phyloP scores from a whole-genome alignment of 202 grass and related monocot species.

The Carex arenaria region DNA sequence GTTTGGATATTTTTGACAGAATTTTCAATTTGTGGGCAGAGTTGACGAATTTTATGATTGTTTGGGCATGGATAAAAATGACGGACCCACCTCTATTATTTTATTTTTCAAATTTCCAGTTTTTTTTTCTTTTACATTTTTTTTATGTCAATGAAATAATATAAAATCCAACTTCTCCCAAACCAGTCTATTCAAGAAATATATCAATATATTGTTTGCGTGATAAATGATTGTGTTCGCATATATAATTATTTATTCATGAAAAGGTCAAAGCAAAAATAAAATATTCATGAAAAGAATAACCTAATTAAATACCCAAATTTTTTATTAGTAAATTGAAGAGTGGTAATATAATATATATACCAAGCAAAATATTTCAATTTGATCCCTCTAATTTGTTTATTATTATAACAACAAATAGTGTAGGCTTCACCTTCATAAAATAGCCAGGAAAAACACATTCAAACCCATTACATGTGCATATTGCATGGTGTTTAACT shows the following conservation, averaged over 20 bases:
- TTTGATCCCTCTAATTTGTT: neutral
- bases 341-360: neutral
- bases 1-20: too few relatives aligned
- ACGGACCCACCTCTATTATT: neutral
- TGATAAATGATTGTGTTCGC: neutral
- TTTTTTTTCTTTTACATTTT: too few relatives aligned
- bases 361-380: neutral
- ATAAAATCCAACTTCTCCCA: neutral
- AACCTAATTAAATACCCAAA: neutral
- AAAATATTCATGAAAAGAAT: neutral
- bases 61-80: too few relatives aligned
- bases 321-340: neutral
- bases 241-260: neutral
- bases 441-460: neutral
- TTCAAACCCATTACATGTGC: neutral
- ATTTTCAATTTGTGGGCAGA: too few relatives aligned
- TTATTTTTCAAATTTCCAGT: neutral
- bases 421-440: neutral
- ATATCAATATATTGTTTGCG: neutral
- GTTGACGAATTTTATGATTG: too few relatives aligned
- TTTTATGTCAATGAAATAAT: neutral
- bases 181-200: neutral
- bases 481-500: neutral
- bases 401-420: neutral
- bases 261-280: neutral